phyloP scores from a whole-genome alignment of 805 yeast species.

The Yarrowia sp. region DNA sequence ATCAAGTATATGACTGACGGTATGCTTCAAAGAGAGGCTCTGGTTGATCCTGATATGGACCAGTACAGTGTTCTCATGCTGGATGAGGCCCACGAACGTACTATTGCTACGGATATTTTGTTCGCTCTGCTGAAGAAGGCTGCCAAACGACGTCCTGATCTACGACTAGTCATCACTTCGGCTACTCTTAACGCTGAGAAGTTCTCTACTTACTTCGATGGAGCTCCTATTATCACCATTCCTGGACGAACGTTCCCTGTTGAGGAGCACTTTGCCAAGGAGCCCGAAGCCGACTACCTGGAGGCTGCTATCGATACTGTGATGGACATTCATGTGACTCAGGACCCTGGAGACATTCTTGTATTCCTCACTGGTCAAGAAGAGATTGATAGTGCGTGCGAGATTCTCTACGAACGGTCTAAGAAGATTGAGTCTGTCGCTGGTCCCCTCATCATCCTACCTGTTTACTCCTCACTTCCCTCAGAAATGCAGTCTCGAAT shows the following conservation, averaged over 20 bases:
- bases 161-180: constrained; percentile 82
- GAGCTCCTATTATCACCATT: constrained; percentile 84
- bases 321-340: constrained; percentile 80
- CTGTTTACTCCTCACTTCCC: constrained; percentile 91
- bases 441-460: constrained; percentile 71
- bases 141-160: constrained; percentile 65
- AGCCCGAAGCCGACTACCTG: constrained; percentile 89
- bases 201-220: constrained; percentile 79
- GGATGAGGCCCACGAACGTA: constrained; percentile 97
- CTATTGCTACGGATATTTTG: constrained; percentile 85
- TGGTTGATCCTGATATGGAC: constrained; percentile 72
- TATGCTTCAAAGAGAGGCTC: constrained; percentile 84
- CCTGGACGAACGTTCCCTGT: constrained; percentile 97
- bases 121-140: constrained; percentile 82
- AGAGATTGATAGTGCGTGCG: constrained; percentile 88
- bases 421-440: constrained; percentile 67
- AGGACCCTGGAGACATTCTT: constrained; percentile 72
- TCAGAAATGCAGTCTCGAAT: constrained; percentile 80
- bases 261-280: constrained; percentile 78
- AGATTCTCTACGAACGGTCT: constrained; percentile 68
- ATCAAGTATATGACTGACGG: constrained; percentile 97
- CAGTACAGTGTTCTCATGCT: constrained; percentile 83
- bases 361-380: constrained; percentile 96
- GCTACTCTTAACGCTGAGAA: constrained; percentile 93
- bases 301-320: constrained; percentile 89